These are phyloP conservation scores for Fusarium sp. DNA, from an alignment of 2,329 filamentous ascomycete genomes.

Conservation along the genomic window DNA sequence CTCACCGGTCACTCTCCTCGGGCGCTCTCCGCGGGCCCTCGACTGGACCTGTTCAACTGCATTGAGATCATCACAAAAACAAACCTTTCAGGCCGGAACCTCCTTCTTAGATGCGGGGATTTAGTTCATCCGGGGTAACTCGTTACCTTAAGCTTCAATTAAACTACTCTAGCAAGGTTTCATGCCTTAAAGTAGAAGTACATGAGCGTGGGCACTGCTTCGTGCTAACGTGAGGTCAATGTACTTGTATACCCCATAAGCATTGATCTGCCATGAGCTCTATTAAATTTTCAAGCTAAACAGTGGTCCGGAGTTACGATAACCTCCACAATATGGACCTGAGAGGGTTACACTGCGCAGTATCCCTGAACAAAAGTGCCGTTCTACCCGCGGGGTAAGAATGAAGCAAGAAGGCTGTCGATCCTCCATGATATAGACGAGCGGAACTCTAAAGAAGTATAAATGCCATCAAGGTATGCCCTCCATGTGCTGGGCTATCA, in stretches of 20 bases:
- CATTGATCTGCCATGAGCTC: not conserved
- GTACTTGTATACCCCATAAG: not conserved
- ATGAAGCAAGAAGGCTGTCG: not conserved
- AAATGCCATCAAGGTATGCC: not conserved
- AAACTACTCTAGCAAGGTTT: not conserved
- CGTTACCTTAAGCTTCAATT: not conserved
- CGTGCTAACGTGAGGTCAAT: not conserved
- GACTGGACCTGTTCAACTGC: not conserved
- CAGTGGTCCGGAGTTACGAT: not conserved
- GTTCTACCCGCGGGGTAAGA: not conserved
- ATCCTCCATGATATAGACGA: not conserved
- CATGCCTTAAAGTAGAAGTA: not conserved
- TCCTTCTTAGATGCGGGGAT: not conserved
- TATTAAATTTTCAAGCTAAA: accelerated
- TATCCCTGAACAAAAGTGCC: not conserved
- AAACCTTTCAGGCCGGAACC: no score
- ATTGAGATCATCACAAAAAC: not conserved
- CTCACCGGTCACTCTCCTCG: not conserved
- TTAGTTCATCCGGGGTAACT: not conserved
- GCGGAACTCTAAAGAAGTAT: not conserved
- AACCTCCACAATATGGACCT: not conserved
- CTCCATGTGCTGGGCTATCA: not conserved
- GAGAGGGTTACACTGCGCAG: not conserved
- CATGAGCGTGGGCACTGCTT: not conserved
- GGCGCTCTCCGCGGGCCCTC: not conserved